These are phyloP conservation scores for Diplodia sapinea DNA, from an alignment of 2,329 filamentous ascomycete species.

Conservation along the genomic window DNA sequence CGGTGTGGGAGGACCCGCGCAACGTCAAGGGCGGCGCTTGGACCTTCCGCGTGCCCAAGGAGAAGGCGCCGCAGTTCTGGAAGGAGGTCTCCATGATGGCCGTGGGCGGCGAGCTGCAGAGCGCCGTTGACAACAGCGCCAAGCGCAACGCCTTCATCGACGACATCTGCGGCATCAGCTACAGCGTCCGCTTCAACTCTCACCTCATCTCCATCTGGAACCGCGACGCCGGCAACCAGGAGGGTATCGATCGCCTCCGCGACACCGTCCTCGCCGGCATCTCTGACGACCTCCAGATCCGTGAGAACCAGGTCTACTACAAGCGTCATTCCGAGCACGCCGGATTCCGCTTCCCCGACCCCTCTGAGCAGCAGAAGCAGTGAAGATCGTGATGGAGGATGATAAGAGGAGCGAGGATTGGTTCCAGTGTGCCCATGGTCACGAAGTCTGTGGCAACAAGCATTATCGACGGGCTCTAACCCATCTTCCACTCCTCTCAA, in stretches of 20 bases:
- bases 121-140: constrained; percentile 63
- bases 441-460: neutral
- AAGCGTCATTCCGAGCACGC: constrained; percentile 89
- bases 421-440: neutral
- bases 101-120: constrained; percentile 80
- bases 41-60: constrained; percentile 89
- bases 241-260: constrained; percentile 76
- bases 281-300: constrained; percentile 73
- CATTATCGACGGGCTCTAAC: neutral
- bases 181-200: constrained; percentile 86
- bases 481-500: constrained; percentile 1
- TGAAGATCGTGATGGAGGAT: neutral
- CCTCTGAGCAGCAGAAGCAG: neutral
- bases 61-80: constrained; percentile 72
- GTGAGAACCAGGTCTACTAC: constrained; percentile 74
- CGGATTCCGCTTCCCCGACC: constrained; percentile 61
- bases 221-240: constrained; percentile 80
- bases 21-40: constrained; percentile 86
- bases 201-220: constrained; percentile 93
- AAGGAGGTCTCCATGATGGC: constrained; percentile 80
- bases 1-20: constrained; percentile 83
- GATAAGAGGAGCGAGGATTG: neutral
- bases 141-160: constrained; percentile 68
- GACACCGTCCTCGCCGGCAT: constrained; percentile 75
- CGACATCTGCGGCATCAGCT: constrained; percentile 83